Percentiles rank a stretch among this genome's conserved stretches.
phyloP scores from a whole-genome alignment of 108 stramenopile genomes.

The Mediolabrus comicus region DNA sequence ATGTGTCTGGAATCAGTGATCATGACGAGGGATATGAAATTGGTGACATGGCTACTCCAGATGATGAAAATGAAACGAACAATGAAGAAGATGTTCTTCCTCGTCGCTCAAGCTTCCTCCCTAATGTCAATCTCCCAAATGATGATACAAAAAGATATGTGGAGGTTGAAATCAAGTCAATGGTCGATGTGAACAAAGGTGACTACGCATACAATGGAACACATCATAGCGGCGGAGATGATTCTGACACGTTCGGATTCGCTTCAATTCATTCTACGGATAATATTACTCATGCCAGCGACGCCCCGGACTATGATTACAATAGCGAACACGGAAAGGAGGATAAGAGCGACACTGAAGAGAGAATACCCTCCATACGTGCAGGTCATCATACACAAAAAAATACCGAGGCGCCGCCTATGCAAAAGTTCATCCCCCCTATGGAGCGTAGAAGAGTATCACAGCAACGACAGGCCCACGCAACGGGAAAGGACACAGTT shows the following conservation, averaged over 20 bases:
- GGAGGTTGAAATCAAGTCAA: background rate
- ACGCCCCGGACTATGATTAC: conserved; percentile 15
- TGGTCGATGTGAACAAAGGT: background rate
- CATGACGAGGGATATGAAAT: background rate
- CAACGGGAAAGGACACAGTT: background rate
- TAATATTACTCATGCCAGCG: conserved; percentile 12
- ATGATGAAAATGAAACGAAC: too few species aligned
- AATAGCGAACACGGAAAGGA: background rate
- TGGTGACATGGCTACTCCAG: background rate
- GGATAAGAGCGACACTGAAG: background rate
- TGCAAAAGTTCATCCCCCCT: conserved; percentile 1
- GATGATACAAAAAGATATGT: background rate
- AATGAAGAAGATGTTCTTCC: background rate
- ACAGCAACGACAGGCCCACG: background rate
- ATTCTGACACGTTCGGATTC: background rate
- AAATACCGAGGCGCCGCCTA: background rate
- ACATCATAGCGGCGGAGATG: background rate
- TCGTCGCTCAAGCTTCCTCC: background rate
- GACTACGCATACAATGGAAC: too few species aligned
- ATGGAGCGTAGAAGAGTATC: conserved; percentile 1
- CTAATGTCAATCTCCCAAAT: background rate
- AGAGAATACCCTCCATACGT: background rate
- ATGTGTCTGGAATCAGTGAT: background rate
- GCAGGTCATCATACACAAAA: too few species aligned
- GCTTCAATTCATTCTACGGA: background rate